Conservation (phyloP, 2,329 filamentous ascomycete genomes). For the Diplodia sapinea region DNA sequence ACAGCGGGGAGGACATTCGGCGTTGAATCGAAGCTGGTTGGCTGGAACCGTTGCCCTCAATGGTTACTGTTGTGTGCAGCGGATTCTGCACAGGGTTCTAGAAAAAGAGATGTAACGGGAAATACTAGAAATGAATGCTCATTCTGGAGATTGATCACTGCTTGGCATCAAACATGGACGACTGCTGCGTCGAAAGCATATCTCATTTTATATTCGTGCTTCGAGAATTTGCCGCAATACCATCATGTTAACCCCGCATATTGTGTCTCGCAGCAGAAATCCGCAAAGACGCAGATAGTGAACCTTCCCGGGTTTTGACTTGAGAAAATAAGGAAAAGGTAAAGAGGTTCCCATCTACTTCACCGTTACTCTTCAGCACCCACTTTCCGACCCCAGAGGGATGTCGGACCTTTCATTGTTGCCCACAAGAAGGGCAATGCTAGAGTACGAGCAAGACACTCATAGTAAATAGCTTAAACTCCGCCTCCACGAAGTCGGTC, state of each 20-base stretch:
- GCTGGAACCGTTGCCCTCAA: neutral
- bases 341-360: neutral
- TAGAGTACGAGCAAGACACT: neutral
- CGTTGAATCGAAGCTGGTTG: neutral
- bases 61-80: neutral
- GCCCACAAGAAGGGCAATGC: neutral
- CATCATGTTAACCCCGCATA: neutral
- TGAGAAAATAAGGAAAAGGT: neutral
- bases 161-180: neutral
- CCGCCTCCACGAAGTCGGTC: neutral
- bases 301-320: neutral
- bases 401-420: neutral
- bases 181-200: neutral
- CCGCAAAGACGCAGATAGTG: slow-evolving; percentile 14
- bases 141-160: neutral
- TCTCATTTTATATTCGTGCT: neutral
- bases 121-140: neutral
- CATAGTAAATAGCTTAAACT: neutral
- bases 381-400: neutral
- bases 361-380: neutral
- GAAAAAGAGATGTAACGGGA: neutral
- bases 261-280: neutral
- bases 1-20: neutral
- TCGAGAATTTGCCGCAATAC: slow-evolving; percentile 10
- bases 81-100: neutral